phyloP scores from a whole-genome alignment of 306 rosid species.

The Delonix regia region DNA sequence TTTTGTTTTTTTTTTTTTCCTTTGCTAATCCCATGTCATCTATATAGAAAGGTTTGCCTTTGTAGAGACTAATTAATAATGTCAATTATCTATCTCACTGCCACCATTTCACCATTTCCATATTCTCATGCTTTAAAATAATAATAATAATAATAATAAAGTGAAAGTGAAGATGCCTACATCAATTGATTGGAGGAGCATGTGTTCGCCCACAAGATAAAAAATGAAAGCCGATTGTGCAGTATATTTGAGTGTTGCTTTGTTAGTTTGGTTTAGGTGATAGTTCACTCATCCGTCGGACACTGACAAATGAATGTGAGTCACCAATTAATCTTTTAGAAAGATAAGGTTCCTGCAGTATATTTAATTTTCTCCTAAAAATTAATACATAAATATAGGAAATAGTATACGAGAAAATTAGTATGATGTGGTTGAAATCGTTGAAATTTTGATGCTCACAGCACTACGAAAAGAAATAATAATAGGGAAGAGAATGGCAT shows the following conservation, averaged over 20 bases:
- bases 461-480: background rate
- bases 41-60: background rate
- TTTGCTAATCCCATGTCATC: no score
- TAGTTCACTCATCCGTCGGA: constrained; percentile 44
- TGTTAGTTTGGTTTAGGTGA: constrained; percentile 50
- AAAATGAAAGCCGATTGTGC: constrained; percentile 33
- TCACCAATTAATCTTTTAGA: constrained; percentile 31
- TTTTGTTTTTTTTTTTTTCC: no score
- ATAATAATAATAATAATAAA: background rate
- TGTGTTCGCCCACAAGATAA: constrained; percentile 43
- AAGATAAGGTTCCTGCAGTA: constrained; percentile 12
- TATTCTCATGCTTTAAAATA: background rate
- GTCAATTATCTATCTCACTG: background rate
- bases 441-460: constrained; percentile 38
- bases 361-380: background rate
- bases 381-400: background rate
- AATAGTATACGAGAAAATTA: constrained; percentile 11
- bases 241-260: constrained; percentile 35
- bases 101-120: constrained; percentile 28
- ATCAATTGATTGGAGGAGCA: constrained; percentile 26
- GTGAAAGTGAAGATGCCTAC: constrained; percentile 2
- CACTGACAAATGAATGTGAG: constrained; percentile 36
- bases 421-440: constrained; percentile 23
- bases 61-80: background rate
- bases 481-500: background rate